Conservation (phyloP, 2,329 filamentous ascomycete species). For the Fusarium armeniacum region DNA sequence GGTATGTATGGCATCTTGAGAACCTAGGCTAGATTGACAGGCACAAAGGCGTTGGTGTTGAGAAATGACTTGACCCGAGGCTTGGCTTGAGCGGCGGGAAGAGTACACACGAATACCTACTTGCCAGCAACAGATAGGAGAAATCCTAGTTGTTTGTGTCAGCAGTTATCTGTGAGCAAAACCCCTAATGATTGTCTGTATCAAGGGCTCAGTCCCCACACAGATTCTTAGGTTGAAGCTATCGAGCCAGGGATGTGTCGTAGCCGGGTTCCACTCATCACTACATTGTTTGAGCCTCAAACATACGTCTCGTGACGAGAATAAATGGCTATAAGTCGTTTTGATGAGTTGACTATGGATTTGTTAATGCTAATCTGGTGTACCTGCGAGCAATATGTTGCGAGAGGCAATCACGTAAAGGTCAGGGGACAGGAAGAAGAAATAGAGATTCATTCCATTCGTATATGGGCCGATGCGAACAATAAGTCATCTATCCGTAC, state of each 20-base stretch:
- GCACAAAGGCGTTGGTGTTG: neutral
- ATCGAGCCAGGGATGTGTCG: slow-evolving; percentile 37
- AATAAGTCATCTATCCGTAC: slow-evolving; percentile 33
- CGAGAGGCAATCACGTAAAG: neutral
- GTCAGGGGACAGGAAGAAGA: neutral
- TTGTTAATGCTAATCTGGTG: neutral
- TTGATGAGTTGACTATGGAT: neutral
- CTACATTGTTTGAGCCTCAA: slow-evolving; percentile 43
- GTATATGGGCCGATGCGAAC: slow-evolving; percentile 22
- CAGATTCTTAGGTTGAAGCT: slow-evolving; percentile 35
- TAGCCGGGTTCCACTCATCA: slow-evolving; percentile 38
- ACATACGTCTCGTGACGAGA: neutral
- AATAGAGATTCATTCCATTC: slow-evolving; percentile 28
- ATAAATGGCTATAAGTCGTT: neutral
- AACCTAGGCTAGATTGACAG: neutral
- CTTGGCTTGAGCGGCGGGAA: neutral
- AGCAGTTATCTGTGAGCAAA: neutral
- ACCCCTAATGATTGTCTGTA: slow-evolving; percentile 1
- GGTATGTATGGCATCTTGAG: slow-evolving; percentile 50
- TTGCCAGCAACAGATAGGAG: too few species aligned
- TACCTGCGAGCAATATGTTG: neutral
- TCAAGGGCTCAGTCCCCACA: slow-evolving; percentile 32
- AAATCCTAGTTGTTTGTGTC: neutral
- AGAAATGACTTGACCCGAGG: neutral
- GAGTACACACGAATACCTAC: neutral